phyloP scores from a whole-genome alignment of 495 filamentous ascomycete species.

The Oleoguttula mirabilis region DNA sequence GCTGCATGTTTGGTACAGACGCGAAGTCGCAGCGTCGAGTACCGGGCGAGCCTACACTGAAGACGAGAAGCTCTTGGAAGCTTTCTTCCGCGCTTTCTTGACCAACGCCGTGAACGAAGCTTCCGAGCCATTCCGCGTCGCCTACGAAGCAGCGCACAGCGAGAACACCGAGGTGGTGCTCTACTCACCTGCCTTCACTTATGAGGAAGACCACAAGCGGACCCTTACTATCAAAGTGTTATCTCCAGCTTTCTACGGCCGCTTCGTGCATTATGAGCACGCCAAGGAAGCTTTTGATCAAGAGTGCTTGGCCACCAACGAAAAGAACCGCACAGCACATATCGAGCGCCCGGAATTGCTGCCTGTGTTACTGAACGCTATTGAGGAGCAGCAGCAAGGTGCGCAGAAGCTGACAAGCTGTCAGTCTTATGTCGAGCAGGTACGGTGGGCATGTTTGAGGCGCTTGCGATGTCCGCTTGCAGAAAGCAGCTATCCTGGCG shows the following conservation, averaged over 20 bases:
- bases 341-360: constrained; percentile 38
- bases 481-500: constrained; percentile 17
- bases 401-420: background rate
- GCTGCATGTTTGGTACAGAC: constrained; percentile 46
- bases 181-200: constrained; percentile 19
- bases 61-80: constrained; percentile 34
- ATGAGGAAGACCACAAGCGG: constrained; percentile 17
- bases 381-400: background rate
- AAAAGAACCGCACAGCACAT: constrained; percentile 40
- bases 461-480: constrained; percentile 25
- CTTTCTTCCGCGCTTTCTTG: constrained; percentile 41
- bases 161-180: constrained; percentile 8
- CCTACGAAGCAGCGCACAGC: constrained; percentile 36
- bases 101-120: constrained; percentile 34
- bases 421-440: constrained; percentile 10
- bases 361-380: constrained; percentile 19
- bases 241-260: constrained; percentile 49
- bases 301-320: constrained; percentile 31
- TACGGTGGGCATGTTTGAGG: constrained; percentile 22
- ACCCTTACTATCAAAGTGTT: constrained; percentile 35
- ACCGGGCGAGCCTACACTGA: constrained; percentile 31
- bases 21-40: constrained; percentile 41
- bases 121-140: constrained; percentile 31
- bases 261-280: constrained; percentile 42
- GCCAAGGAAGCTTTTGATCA: constrained; percentile 39